Evolutionary conservation across 192 early-diverging fungal genomes (phyloP), one percentile per base, ranked within the genome.

Genomic region (Mortierella alpina): DNA sequence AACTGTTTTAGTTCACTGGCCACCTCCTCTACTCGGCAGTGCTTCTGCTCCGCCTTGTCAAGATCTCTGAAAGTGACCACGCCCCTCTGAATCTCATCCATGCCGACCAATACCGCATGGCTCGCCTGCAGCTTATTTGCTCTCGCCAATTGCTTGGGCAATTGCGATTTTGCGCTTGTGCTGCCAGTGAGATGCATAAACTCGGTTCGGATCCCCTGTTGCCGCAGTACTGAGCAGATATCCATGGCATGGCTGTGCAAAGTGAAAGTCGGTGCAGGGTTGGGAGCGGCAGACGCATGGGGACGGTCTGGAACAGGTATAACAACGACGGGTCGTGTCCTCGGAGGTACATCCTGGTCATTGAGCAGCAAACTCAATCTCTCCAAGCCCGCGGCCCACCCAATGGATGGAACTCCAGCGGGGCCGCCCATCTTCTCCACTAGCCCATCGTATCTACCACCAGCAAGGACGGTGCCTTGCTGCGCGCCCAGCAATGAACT

Each of bases 361-460:
- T 67, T 44, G 44, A 90, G 45, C 18, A 90, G 55, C 14, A 89
- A 53, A 31, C 90, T 80, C 47, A 92, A 69, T 53, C 90, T 73
- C 45, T 92, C 90, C 13, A 91, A 76, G n/a, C 90, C 91, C 20
- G 90, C 86, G n/a, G 85, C 91, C 91, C 91, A 92, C 6, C 87
- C 87, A 40, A 87, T 82, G 9, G 88, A 89, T 6, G 90, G 77
- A 11, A 90, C 54, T 13, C 82, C 66, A n/a, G 72, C 56, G 18
- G 83, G 70, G 2, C 86, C 87, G 13, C 91, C 90, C 84, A 92
- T 74, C 3, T 83, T 69, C 23, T 81, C 73, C 7, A 87, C 84
- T 44, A 92, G 74, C 0, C 87, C 84, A 58, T 92, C 91, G 59
- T 92, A 92, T 10, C 90, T 70, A 10, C 91, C 91, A 14, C 91